phyloP scores from a whole-genome alignment of 768 basidiomycete genomes.

The Mycena amicta region DNA sequence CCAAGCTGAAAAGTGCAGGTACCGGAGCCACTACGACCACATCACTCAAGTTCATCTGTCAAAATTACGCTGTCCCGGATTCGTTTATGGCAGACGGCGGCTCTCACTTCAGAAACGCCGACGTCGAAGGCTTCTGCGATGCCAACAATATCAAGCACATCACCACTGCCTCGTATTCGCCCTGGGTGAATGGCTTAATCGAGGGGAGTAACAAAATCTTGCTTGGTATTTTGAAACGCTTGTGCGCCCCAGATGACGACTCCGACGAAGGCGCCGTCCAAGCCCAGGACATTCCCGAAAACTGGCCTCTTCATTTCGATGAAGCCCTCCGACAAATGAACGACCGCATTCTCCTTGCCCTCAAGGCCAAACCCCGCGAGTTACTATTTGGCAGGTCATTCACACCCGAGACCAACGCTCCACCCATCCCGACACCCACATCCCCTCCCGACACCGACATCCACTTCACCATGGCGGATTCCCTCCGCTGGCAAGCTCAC shows the following conservation, averaged over 20 bases:
- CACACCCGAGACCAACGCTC: constrained; percentile 6
- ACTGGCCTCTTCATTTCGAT: constrained; percentile 30
- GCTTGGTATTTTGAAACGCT: constrained; percentile 20
- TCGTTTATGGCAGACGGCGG: constrained; percentile 27
- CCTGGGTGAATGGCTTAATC: constrained; percentile 27
- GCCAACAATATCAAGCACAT: constrained; percentile 17
- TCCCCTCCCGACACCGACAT: constrained; percentile 5
- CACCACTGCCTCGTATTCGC: constrained; percentile 16
- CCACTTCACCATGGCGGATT: constrained; percentile 27
- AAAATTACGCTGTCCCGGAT: constrained; percentile 7
- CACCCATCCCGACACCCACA: neutral
- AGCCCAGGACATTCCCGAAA: constrained; percentile 19
- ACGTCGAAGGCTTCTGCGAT: constrained; percentile 21
- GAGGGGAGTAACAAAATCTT: constrained; percentile 21
- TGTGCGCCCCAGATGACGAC: constrained; percentile 29
- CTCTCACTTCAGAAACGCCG: constrained; percentile 26
- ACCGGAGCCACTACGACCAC: constrained; percentile 1
- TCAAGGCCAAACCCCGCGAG: constrained; percentile 27
- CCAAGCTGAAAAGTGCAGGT: constrained; percentile 15
- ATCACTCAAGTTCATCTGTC: constrained; percentile 21
- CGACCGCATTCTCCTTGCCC: constrained; percentile 25
- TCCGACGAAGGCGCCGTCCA: constrained; percentile 11
- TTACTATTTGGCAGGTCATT: constrained; percentile 34
- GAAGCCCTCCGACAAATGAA: constrained; percentile 25
- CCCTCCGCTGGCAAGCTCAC: constrained; percentile 23